Percentiles rank a stretch among this genome's conserved stretches.
These are phyloP conservation scores for Colletotrichum filicis DNA, from an alignment of 2,329 filamentous ascomycete genomes.

Conservation along the genomic window DNA sequence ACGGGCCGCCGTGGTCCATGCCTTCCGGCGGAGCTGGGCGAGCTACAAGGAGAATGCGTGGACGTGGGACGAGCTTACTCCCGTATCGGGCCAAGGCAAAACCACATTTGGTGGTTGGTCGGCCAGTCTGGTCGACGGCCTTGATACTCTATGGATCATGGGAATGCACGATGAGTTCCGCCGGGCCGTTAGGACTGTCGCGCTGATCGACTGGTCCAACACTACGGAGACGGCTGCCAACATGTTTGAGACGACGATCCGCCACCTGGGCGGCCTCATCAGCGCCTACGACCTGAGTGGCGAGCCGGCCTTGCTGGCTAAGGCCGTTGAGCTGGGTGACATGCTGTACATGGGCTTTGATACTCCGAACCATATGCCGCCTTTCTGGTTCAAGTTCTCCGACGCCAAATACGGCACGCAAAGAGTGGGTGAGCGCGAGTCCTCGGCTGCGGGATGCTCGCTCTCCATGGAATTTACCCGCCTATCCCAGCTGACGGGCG, in stretches of 20 bases:
- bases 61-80: conserved; percentile 66
- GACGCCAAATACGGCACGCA: conserved; percentile 52
- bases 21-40: conserved; percentile 59
- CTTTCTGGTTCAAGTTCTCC: conserved; percentile 57
- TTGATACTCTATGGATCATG: conserved; percentile 72
- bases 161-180: conserved; percentile 66
- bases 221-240: conserved; percentile 59
- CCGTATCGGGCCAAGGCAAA: conserved; percentile 57
- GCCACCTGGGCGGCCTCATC: conserved; percentile 63
- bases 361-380: conserved; percentile 64
- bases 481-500: conserved; percentile 77
- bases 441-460: conserved; percentile 66
- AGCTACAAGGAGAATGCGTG: conserved; percentile 66
- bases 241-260: conserved; percentile 72
- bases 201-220: conserved; percentile 65
- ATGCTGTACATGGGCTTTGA: conserved; percentile 65
- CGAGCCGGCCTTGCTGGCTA: conserved; percentile 57
- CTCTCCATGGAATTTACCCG: conserved; percentile 80
- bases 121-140: conserved; percentile 68
- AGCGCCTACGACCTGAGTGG: conserved; percentile 63
- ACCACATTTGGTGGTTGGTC: conserved; percentile 65
- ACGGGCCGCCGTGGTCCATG: conserved; percentile 50
- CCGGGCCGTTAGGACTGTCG: conserved; percentile 60
- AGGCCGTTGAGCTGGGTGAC: conserved; percentile 64
- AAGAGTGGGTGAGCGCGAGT: conserved; percentile 48